phyloP scores from a whole-genome alignment of 2,329 filamentous ascomycete genomes.

The Colletotrichum liriopes region DNA sequence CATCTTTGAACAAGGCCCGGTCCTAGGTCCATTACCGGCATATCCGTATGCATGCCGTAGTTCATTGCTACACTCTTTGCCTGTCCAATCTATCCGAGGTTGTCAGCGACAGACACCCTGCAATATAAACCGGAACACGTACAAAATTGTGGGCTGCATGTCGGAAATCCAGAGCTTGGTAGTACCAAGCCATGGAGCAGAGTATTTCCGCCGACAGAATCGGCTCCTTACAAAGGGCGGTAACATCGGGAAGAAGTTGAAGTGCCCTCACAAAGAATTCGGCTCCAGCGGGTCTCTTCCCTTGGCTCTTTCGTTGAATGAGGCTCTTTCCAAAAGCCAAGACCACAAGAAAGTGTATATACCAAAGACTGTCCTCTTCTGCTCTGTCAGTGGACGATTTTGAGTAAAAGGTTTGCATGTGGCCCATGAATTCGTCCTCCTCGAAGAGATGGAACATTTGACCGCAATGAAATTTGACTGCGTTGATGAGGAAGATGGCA shows the following conservation, averaged over 20 bases:
- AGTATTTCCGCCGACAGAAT: slow-evolving; percentile 64
- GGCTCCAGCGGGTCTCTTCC: slow-evolving; percentile 60
- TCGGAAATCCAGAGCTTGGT: slow-evolving; percentile 66
- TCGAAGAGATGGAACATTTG: slow-evolving; percentile 70
- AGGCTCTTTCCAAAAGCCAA: slow-evolving; percentile 71
- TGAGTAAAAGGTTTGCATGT: slow-evolving; percentile 50
- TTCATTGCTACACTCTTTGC: slow-evolving; percentile 66
- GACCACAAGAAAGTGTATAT: slow-evolving; percentile 68
- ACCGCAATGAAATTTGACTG: slow-evolving; percentile 70
- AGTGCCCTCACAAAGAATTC: slow-evolving; percentile 64
- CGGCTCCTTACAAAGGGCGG: slow-evolving; percentile 59
- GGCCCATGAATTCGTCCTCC: slow-evolving; percentile 64
- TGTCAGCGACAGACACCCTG: too few species aligned
- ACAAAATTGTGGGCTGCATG: slow-evolving; percentile 63
- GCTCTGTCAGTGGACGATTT: slow-evolving; percentile 41
- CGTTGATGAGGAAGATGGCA: slow-evolving; percentile 68
- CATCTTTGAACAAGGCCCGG: slow-evolving; percentile 60
- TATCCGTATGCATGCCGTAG: slow-evolving; percentile 68
- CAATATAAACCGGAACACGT: slow-evolving; percentile 31
- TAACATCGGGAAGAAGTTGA: slow-evolving; percentile 59
- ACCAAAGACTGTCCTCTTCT: slow-evolving; percentile 57
- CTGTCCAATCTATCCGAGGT: slow-evolving; percentile 60
- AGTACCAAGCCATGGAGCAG: slow-evolving; percentile 67
- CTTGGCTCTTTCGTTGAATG: slow-evolving; percentile 55
- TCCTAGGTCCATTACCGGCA: slow-evolving; percentile 60